These are phyloP conservation scores for Vitellaria paradoxa DNA, from an alignment of 179 eudicot genomes.

Conservation along the genomic window DNA sequence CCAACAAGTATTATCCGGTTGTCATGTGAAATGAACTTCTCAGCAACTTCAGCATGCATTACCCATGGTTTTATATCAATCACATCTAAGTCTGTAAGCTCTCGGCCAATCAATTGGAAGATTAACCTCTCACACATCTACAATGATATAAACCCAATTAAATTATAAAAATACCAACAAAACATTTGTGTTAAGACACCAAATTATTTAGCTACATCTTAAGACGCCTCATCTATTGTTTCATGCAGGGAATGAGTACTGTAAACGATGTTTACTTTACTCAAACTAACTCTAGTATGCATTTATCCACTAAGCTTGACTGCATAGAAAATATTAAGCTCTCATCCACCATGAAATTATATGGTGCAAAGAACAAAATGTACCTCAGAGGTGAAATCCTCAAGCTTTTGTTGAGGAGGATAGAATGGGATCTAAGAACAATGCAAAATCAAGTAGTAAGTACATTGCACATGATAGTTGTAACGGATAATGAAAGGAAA, in stretches of 20 bases:
- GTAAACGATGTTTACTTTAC: neutral
- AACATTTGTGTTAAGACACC: neutral
- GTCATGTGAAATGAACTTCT: constrained; percentile 57
- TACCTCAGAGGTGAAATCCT: constrained; percentile 80
- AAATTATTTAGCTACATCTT: neutral
- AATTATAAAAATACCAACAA: neutral
- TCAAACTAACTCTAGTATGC: neutral
- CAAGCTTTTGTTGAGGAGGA: constrained; percentile 89
- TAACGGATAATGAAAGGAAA: neutral
- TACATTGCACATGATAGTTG: neutral
- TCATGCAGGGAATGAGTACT: too few relatives aligned
- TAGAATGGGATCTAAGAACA: constrained; percentile 75
- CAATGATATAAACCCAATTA: constrained; percentile 22
- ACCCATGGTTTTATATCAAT: constrained; percentile 91
- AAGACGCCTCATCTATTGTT: neutral
- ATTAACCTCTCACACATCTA: constrained; percentile 82
- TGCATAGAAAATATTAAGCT: neutral
- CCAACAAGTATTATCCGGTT: constrained; percentile 74
- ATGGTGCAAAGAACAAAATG: constrained; percentile 8
- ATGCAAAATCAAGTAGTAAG: neutral
- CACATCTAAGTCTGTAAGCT: constrained; percentile 77
- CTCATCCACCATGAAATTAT: neutral
- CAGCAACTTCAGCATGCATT: constrained; percentile 99
- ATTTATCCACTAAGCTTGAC: neutral
- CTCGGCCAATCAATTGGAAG: constrained; percentile 70